Conservation (phyloP, 2,329 filamentous ascomycete species). For the Botrytis paeoniae region DNA sequence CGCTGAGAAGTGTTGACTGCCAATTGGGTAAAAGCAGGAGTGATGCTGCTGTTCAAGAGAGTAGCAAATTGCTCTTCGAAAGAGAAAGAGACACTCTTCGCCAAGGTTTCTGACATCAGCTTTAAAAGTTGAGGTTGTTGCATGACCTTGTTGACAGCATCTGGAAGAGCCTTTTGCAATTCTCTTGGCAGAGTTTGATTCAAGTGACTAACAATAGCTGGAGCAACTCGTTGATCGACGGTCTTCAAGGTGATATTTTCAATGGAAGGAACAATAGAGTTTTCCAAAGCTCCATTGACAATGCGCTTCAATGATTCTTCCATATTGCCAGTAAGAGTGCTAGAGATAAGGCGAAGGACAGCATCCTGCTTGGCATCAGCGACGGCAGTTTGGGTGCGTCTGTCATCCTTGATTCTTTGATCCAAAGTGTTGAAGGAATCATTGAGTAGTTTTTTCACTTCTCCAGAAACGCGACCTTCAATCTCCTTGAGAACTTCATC, state of each 20-base stretch:
- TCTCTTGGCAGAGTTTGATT: slow-evolving; percentile 52
- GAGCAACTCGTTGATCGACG: slow-evolving; percentile 68
- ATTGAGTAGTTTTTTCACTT: slow-evolving; percentile 51
- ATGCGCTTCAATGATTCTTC: slow-evolving; percentile 49
- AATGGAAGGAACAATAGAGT: slow-evolving; percentile 73
- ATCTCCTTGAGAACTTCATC: slow-evolving; percentile 48
- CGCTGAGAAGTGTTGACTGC: slow-evolving; percentile 65
- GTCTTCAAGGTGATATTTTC: slow-evolving; percentile 56
- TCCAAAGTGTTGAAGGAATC: slow-evolving; percentile 61
- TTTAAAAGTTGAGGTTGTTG: slow-evolving; percentile 72
- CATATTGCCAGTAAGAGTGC: slow-evolving; percentile 66
- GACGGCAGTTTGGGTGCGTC: slow-evolving; percentile 59
- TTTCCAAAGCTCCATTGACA: slow-evolving; percentile 62
- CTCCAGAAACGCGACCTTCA: slow-evolving; percentile 46
- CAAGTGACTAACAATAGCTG: slow-evolving; percentile 49
- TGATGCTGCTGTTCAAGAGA: slow-evolving; percentile 60
- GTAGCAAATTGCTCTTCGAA: slow-evolving; percentile 68
- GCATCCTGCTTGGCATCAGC: slow-evolving; percentile 66
- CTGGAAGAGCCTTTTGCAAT: slow-evolving; percentile 67
- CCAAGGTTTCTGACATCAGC: slow-evolving; percentile 68
- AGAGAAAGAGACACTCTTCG: slow-evolving; percentile 61
- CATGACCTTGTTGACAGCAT: slow-evolving; percentile 63
- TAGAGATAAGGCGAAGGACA: slow-evolving; percentile 64
- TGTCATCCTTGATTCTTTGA: slow-evolving; percentile 64
- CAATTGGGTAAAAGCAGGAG: slow-evolving; percentile 63